These are phyloP conservation scores for Polymyxa betae DNA, from an alignment of 208 protist genomes.

Conservation along the genomic window DNA sequence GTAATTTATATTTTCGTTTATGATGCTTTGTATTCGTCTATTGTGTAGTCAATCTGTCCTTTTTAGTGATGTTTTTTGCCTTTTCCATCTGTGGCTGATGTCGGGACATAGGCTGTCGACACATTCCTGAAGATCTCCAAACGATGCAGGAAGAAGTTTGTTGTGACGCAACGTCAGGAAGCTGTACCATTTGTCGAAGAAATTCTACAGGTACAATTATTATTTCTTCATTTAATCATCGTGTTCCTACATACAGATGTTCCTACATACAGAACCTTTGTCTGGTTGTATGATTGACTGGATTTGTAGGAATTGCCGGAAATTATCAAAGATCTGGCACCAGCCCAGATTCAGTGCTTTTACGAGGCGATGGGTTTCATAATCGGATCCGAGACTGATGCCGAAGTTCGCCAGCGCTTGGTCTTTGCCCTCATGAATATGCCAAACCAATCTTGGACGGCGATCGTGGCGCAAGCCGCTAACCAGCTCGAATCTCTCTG, in stretches of 20 bases:
- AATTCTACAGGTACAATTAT: slow-evolving; percentile 79
- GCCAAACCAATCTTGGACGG: slow-evolving; percentile 78
- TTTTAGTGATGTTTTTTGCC: no score
- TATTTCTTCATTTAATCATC: no score
- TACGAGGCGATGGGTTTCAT: slow-evolving; percentile 94
- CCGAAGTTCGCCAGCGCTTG: slow-evolving; percentile 70
- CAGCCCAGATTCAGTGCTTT: slow-evolving; percentile 87
- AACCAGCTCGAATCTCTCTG: slow-evolving; percentile 71
- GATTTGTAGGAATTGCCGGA: slow-evolving; percentile 72
- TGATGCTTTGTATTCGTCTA: no score
- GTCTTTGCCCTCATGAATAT: slow-evolving; percentile 84
- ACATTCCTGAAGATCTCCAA: slow-evolving; percentile 98
- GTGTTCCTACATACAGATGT: no score
- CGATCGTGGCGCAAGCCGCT: slow-evolving; percentile 63
- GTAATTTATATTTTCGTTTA: no score
- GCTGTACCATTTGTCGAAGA: slow-evolving; percentile 84
- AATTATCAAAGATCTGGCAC: slow-evolving; percentile 88
- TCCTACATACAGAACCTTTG: no score
- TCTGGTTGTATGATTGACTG: background rate
- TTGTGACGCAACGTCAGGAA: slow-evolving; percentile 75
- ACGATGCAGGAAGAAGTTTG: slow-evolving; percentile 88
- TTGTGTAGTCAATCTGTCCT: no score
- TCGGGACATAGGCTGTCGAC: slow-evolving; percentile 87
- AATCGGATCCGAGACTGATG: slow-evolving; percentile 77
- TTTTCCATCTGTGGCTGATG: no score